These are phyloP conservation scores for Colletotrichum navitas DNA, from an alignment of 2,329 filamentous ascomycete genomes.

Conservation along the genomic window DNA sequence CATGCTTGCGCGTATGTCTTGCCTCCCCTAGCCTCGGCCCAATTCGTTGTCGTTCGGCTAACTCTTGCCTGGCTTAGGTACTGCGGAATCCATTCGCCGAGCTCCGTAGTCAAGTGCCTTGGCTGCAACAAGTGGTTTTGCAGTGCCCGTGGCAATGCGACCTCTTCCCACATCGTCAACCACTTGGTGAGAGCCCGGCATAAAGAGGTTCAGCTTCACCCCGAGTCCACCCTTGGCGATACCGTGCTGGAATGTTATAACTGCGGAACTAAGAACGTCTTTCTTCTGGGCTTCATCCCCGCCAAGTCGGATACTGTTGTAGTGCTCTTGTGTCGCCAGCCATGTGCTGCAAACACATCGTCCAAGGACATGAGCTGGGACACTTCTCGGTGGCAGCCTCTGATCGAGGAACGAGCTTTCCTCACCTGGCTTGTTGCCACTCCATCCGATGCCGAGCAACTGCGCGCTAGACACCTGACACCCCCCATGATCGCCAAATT, in stretches of 20 bases:
- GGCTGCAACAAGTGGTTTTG: conserved; percentile 99
- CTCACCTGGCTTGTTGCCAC: conserved; percentile 91
- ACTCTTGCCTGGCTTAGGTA: conserved; percentile 68
- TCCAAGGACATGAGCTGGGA: conserved; percentile 99
- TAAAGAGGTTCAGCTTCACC: conserved; percentile 98
- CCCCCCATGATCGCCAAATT: conserved; percentile 96
- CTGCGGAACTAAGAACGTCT: conserved; percentile 99
- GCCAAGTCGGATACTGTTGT: conserved; percentile 99
- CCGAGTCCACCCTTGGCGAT: conserved; percentile 91
- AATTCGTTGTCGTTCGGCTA: background rate
- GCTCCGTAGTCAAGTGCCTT: conserved; percentile 95
- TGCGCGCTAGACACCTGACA: conserved; percentile 91
- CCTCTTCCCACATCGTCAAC: conserved; percentile 97
- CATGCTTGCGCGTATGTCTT: conserved; percentile 93
- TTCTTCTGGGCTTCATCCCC: conserved; percentile 96
- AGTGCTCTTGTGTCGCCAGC: conserved; percentile 94
- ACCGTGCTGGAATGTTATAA: conserved; percentile 99
- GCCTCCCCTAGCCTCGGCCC: conserved; percentile 14
- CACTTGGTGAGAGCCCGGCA: conserved; percentile 96
- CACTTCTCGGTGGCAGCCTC: conserved; percentile 94
- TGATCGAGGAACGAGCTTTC: conserved; percentile 97
- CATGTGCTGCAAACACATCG: conserved; percentile 93
- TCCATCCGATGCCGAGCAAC: conserved; percentile 93
- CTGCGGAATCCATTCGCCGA: conserved; percentile 96
- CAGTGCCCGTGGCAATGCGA: conserved; percentile 95